A percentile compares a stretch with the other conserved stretches of the same genome.
Evolutionary conservation across 176 grass and related monocot species (phyloP).

Genomic region (Sorghum bicolor): DNA sequence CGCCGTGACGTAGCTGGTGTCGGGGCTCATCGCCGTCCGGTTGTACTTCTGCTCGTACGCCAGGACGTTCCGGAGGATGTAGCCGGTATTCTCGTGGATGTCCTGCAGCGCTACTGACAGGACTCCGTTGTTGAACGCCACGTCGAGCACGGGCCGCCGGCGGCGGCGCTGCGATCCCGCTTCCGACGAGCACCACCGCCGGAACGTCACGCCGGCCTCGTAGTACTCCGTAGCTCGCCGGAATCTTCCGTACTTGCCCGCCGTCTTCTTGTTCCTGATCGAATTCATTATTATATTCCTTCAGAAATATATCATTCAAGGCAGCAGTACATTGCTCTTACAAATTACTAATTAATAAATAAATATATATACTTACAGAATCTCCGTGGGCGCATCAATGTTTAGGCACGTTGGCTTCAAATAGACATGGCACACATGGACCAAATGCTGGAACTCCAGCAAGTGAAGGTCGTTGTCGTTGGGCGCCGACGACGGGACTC

Average conservation of each 20-base stretch:
- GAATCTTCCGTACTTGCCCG: background rate
- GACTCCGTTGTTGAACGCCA: background rate
- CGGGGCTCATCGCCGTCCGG: background rate
- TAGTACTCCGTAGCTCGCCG: conserved; percentile 6
- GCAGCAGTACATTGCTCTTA: too few relatives aligned
- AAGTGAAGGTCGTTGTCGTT: background rate
- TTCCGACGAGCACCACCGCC: background rate
- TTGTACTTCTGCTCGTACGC: conserved; percentile 7
- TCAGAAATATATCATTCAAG: too few relatives aligned
- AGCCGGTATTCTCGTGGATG: background rate
- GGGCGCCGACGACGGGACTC: background rate
- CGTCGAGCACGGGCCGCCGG: background rate
- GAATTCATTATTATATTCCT: too few relatives aligned
- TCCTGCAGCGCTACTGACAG: background rate
- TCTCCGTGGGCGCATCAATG: background rate
- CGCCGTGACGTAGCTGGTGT: background rate
- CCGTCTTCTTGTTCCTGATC: too few relatives aligned
- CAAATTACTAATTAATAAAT: too few relatives aligned
- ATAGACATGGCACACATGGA: conserved; percentile 15
- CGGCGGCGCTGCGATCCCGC: background rate
- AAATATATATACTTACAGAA: too few relatives aligned
- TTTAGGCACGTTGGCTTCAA: background rate
- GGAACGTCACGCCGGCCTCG: conserved; percentile 22
- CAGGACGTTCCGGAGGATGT: conserved; percentile 5
- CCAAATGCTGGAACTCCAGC: background rate